phyloP scores from a whole-genome alignment of 495 filamentous ascomycete species.

The Aspergillus bridgeri region DNA sequence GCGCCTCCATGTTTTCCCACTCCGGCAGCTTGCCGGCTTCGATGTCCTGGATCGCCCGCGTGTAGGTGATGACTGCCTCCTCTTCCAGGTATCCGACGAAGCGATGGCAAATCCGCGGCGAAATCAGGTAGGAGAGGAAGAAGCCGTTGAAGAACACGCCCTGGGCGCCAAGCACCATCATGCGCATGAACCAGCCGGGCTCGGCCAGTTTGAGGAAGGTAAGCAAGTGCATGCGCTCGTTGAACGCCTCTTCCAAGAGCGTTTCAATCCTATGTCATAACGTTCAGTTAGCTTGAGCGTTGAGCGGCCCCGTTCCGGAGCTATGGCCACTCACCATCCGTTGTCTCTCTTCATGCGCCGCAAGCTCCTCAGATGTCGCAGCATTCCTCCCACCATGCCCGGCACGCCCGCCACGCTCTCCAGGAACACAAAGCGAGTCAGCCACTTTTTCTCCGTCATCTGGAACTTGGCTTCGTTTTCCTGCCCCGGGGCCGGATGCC shows the following conservation, averaged over 20 bases:
- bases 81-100: conserved; percentile 98
- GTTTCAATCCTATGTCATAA: conserved; percentile 74
- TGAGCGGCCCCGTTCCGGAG: too few species aligned
- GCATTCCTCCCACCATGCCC: conserved; percentile 94
- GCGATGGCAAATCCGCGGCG: conserved; percentile 85
- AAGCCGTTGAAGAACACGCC: conserved; percentile 93
- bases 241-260: conserved; percentile 88
- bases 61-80: conserved; percentile 95
- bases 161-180: conserved; percentile 79
- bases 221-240: conserved; percentile 94
- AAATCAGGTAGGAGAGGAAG: conserved; percentile 85
- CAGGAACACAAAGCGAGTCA: conserved; percentile 84
- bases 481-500: conserved; percentile 54
- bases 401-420: conserved; percentile 94
- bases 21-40: conserved; percentile 77
- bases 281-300: too few species aligned
- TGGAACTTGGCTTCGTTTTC: conserved; percentile 41
- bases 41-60: conserved; percentile 77
- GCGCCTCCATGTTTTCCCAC: conserved; percentile 76
- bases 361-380: conserved; percentile 81
- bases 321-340: conserved; percentile 61
- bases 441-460: conserved; percentile 75
- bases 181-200: conserved; percentile 83
- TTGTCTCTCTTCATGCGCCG: conserved; percentile 87
- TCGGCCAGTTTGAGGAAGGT: conserved; percentile 92